Base-by-base conservation (phyloP, 495 filamentous ascomycete genomes). In the Penicillium herquei region DNA sequence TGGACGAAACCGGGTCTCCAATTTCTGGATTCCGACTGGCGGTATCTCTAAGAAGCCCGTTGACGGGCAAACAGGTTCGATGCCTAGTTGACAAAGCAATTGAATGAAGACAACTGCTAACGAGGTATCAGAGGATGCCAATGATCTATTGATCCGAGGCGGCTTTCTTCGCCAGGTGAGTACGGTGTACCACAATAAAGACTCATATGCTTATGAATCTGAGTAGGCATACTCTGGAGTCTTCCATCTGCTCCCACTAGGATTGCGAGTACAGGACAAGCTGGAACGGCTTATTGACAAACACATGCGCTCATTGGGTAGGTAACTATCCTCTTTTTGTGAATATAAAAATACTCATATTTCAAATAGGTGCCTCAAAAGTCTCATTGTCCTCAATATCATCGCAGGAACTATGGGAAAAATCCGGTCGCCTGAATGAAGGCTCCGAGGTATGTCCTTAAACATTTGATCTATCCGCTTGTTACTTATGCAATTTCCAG, bases 241-340 rank as follows among this genome's bases (percentile, higher is more conserved):
- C 34, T 98, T 97, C 68, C 95, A 98, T 69, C 80, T 96, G 63
- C 78, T 98, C 8, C 94, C 94, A 1, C 76, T 98, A n/a, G 94
- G 94, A 3, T 78, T 90, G 35, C 79, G 90, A 32, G 90, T 98
- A 0, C 92, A 96, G 64, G 84, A 91, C 45, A 98, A 98, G 67
- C 68, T 98, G 30, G 91, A 97, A 61, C 68, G 68, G 5, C 74
- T 97, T 4, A 88, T 98, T 67, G 92, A 95, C 56, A 90, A 88
- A 66, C 85, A 96, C 66, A 98, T 98, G 94, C 75, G 78, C 30
- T 76, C 74, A 51, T 55, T 96, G 50, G 89, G 90, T 46, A 9
- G n/a, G 39, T 37, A 39, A 53, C 12, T 37, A 37, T 9, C 34
- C 45, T 40, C 59, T 17, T 32, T 55, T 13, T 35, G 40, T 39